Evolutionary conservation across 176 grass and related monocot genomes (phyloP).

Genomic region (Cenchrus fungigraminus): DNA sequence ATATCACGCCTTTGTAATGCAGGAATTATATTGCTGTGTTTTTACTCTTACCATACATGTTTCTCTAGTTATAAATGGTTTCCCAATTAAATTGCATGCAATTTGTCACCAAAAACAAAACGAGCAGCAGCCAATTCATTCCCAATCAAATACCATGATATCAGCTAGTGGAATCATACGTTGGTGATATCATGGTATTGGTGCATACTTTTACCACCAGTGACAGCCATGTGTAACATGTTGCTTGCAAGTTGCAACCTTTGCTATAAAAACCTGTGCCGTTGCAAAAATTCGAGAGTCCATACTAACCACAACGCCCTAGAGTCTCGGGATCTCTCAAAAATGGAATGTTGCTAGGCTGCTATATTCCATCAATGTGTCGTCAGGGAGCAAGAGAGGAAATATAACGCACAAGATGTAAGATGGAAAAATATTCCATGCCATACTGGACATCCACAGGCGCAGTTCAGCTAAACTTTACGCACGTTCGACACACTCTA

Average conservation of each 20-base stretch:
- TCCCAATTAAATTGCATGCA: background rate
- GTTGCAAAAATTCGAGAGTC: too few relatives aligned
- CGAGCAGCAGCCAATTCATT: too few relatives aligned
- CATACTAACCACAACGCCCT: too few relatives aligned
- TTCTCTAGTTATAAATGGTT: background rate
- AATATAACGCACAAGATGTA: background rate
- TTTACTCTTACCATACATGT: background rate
- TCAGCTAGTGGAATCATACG: too few relatives aligned
- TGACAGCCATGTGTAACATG: too few relatives aligned
- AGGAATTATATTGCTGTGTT: background rate
- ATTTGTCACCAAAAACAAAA: background rate
- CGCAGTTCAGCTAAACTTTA: slow-evolving; percentile 24
- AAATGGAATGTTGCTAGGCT: background rate
- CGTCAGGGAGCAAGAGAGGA: background rate
- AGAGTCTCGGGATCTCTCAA: background rate
- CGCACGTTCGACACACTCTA: background rate
- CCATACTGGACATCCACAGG: background rate
- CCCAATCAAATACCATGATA: too few relatives aligned
- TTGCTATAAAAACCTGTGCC: too few relatives aligned
- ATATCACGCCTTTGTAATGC: background rate
- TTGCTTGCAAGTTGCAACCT: too few relatives aligned
- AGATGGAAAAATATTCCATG: background rate
- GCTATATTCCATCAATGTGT: background rate
- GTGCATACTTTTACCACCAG: too few relatives aligned
- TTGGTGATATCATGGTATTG: too few relatives aligned